These are phyloP conservation scores for Cucumis hystrix DNA, from an alignment of 306 rosid species.

Conservation along the genomic window DNA sequence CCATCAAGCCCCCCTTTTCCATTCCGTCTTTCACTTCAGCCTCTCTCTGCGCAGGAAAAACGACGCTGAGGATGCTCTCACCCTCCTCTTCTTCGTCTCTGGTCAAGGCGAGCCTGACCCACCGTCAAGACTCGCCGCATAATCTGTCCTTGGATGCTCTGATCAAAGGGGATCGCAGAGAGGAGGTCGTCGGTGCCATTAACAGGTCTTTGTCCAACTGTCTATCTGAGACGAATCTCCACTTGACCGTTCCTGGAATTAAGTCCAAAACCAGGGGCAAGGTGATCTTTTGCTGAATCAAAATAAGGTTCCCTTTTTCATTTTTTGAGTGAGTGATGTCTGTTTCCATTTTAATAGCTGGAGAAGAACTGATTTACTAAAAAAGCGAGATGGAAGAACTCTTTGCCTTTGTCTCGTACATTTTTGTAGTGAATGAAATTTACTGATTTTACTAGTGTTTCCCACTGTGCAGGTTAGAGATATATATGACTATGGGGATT, in stretches of 20 bases:
- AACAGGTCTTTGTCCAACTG: constrained; percentile 30
- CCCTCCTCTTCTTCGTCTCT: constrained; percentile 25
- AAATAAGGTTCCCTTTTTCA: neutral
- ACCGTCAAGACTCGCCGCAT: constrained; percentile 12
- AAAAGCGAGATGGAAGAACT: neutral
- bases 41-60: neutral
- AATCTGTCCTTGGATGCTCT: constrained; percentile 30
- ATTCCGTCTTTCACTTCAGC: constrained; percentile 1
- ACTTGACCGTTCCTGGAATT: constrained; percentile 64
- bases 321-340: neutral
- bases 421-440: neutral
- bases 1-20: constrained; percentile 8
- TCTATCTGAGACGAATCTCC: constrained; percentile 75
- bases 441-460: neutral
- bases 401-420: neutral
- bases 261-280: constrained; percentile 79
- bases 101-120: constrained; percentile 20
- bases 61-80: constrained; percentile 18
- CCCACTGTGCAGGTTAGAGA: constrained; percentile 64
- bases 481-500: constrained; percentile 72
- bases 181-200: constrained; percentile 30
- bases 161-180: constrained; percentile 30
- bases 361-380: neutral
- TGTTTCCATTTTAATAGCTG: neutral
- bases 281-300: constrained; percentile 19